These are phyloP conservation scores for Suhomyces terraborum DNA, from an alignment of 1,139 yeast genomes.

Conservation along the genomic window DNA sequence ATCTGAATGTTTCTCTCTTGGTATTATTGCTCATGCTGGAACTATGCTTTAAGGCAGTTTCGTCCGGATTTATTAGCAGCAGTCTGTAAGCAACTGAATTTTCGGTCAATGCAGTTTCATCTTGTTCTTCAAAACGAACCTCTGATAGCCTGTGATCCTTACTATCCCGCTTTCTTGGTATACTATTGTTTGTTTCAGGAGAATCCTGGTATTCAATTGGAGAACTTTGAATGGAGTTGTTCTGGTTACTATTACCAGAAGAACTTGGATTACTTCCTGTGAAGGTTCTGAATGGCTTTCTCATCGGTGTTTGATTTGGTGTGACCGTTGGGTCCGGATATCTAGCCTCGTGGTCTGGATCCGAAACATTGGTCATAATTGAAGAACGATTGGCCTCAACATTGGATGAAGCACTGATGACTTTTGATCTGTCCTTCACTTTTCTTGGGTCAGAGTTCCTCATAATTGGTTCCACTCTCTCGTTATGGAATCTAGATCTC, in stretches of 20 bases:
- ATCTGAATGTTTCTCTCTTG: conserved; percentile 21
- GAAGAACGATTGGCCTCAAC: conserved; percentile 22
- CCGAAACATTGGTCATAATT: conserved; percentile 18
- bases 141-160: conserved; percentile 4
- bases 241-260: conserved; percentile 6
- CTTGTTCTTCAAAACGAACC: conserved; percentile 2
- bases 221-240: conserved; percentile 11
- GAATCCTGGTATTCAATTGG: conserved; percentile 10
- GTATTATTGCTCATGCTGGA: conserved; percentile 3
- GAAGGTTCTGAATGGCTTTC: too few relatives aligned
- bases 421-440: conserved; percentile 17
- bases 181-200: conserved; percentile 4
- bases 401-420: conserved; percentile 23
- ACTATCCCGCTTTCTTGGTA: background rate
- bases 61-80: conserved; percentile 20
- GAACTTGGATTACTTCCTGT: conserved; percentile 5
- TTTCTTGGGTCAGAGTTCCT: conserved; percentile 13
- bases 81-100: conserved; percentile 10
- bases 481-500: conserved; percentile 17
- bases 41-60: conserved; percentile 17
- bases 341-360: conserved; percentile 17
- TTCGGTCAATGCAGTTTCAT: conserved; percentile 12
- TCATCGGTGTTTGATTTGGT: conserved; percentile 11
- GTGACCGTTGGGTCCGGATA: conserved; percentile 28
- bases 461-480: conserved; percentile 15